Base-by-base conservation (phyloP, 2,329 filamentous ascomycete genomes). In the Cladosporium sp. region DNA sequence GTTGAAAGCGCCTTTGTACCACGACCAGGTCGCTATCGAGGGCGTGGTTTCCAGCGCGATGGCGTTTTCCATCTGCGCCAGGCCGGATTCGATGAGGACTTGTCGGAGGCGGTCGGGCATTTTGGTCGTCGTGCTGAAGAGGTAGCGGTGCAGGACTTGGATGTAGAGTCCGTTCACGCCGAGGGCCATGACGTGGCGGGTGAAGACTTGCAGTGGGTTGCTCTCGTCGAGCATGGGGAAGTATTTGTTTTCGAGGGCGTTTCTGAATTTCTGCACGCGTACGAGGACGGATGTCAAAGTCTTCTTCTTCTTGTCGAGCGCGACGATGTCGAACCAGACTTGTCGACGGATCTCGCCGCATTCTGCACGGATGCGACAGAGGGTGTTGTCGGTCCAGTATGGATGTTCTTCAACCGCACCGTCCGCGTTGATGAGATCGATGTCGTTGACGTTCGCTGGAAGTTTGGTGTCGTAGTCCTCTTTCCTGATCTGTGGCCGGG, bases 381-480 rank as follows among this genome's bases (percentile, higher is more conserved):
- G 74, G 2, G 86, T 85, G 65, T 82, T 82, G 38, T 85, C 81
- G 0, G 86, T 89, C 76, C 84, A 90, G 36, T 71, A 65, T 15
- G 77, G 72, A 12, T 72, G 71, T 41, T 80, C 72, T 52, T 73
- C 71, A 1, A 67, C 71, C 1, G 68, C 70, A 0, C 64, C 59
- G 2, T 71, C 70, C 5, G 68, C 57, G 41, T 66, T 73, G 44
- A 67, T 56, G n/a, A 89, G 71, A 45, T 85, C 81, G 2, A 72
- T 70, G 56, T 89, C 86, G 54, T 88, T 76, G 53, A 85, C 79
- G 62, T 89, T 89, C 9, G 86, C 69, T 1, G 87, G 87, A 20
- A 89, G 76, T 54, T 79, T 81, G 0, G 86, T 89, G 58, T 89
- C 85, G 64, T 85, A 90, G 60, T 90, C 86, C 18, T 88, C 85